These are phyloP conservation scores for Aspergillus awamori DNA, from an alignment of 2,329 filamentous ascomycete species.

Conservation along the genomic window DNA sequence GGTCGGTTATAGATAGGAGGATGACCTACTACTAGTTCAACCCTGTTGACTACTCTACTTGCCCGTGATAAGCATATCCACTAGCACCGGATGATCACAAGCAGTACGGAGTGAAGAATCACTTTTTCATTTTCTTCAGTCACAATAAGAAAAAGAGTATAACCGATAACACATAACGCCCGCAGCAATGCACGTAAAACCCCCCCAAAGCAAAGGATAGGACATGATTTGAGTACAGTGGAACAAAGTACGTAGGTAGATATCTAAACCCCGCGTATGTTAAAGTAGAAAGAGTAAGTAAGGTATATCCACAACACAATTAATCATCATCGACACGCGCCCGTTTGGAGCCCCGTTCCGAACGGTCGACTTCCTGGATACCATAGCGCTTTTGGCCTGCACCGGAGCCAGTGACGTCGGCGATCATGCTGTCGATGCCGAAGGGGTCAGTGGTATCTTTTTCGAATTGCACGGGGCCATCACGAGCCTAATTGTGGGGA, in stretches of 20 bases:
- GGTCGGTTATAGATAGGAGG: no score
- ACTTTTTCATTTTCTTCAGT: neutral
- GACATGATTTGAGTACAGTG: conserved; percentile 14
- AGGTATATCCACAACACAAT: neutral
- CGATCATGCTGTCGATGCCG: conserved; percentile 91
- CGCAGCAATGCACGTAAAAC: neutral
- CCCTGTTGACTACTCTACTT: no score
- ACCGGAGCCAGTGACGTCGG: conserved; percentile 66
- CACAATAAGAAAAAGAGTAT: neutral
- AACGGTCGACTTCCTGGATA: conserved; percentile 44
- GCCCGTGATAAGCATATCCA: no score
- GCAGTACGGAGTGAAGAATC: neutral
- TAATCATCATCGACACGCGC: conserved; percentile 75
- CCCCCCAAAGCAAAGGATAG: conserved; percentile 9
- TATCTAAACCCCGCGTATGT: neutral
- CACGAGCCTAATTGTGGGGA: conserved; percentile 60
- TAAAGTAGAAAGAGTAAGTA: neutral
- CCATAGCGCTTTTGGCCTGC: conserved; percentile 50
- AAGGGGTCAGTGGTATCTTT: conserved; percentile 87
- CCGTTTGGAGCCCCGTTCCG: conserved; percentile 61
- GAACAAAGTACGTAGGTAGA: neutral
- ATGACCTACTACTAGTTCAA: no score
- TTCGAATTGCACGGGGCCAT: conserved; percentile 95
- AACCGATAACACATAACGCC: neutral
- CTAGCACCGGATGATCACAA: no score